Base-by-base conservation (phyloP, 805 yeast species). In the Yamadazyma nakazawae region DNA sequence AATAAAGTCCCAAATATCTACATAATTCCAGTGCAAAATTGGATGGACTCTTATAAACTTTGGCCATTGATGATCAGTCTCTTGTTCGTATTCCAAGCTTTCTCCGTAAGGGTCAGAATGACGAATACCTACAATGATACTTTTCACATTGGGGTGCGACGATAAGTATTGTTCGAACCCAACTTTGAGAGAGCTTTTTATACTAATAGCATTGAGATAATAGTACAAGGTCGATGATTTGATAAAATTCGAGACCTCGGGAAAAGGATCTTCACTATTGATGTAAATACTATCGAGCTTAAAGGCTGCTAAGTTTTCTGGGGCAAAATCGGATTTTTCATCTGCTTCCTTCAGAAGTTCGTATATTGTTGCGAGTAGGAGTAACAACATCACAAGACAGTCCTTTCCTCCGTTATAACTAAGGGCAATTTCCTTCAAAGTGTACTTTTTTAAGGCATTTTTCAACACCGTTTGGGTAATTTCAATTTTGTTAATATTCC, bases 321-420 rank as follows among this genome's bases (percentile, higher is more conserved):
- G 35, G 3, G 37, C 12, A 14, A 38, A 38, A n/a, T 21, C 30
- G 16, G 38, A 17, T 7, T 18, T 13, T 12, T 8, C 8, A 25
- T 21, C 12, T 4, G 17, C 10, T 19, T 25, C 28, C 24, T 40
- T 34, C 46, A 51, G 53, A 48, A 58, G 64, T 16, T 58, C 53
- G 52, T 68, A 67, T 16, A 71, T 45, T 65, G 68, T 80, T 1
- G 94, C 84, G 43, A 91, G 66, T 45, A 88, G 80, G 5, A 94
- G 59, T 13, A 89, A 70, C 46, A 94, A 74, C 85, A 92, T 81
- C 28, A 91, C 97, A 40, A 91, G 78, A 58, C 98, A 94, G 67
- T 94, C 99, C 60, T 94, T 94, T 1, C 99, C 99, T 10, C 99
- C 99, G 61, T 94, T 94, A 64, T 85, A 94, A 2, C 96, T 86